Evolutionary conservation across 176 grass and related monocot genomes (phyloP).

Genomic region (Cenchrus fungigraminus): DNA sequence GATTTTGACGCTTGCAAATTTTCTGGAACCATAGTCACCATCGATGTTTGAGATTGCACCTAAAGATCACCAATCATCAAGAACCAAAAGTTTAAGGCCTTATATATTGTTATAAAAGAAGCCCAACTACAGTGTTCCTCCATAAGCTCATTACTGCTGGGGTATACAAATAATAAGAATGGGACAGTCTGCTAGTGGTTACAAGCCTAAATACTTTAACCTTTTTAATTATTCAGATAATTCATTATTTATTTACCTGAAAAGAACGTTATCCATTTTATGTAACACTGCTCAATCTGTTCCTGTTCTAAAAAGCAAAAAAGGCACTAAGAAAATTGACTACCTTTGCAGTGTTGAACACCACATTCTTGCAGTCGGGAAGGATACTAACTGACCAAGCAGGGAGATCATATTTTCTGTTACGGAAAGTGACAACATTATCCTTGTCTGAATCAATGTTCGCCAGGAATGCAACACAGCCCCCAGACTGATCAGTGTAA

Average conservation of each 20-base stretch:
- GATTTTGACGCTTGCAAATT: slow-evolving; percentile 53
- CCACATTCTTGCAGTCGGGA: slow-evolving; percentile 94
- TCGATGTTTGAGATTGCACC: slow-evolving; percentile 72
- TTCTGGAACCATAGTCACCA: slow-evolving; percentile 77
- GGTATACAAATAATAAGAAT: not conserved
- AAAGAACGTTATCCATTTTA: slow-evolving; percentile 9
- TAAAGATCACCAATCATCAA: slow-evolving; percentile 42
- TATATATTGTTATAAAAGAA: not conserved
- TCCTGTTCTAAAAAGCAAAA: slow-evolving; percentile 9
- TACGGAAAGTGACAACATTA: slow-evolving; percentile 67
- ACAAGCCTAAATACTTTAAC: not conserved
- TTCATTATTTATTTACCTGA: slow-evolving; percentile 27
- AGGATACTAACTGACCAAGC: slow-evolving; percentile 98
- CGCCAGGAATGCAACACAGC: slow-evolving; percentile 85
- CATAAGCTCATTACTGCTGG: not conserved
- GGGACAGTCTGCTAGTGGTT: slow-evolving; percentile 15
- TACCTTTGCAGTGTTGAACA: slow-evolving; percentile 97
- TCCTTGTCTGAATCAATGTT: slow-evolving; percentile 81
- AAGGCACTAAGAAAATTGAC: not conserved
- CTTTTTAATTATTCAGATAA: slow-evolving; percentile 12
- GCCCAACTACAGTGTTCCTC: not conserved
- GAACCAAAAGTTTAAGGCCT: not conserved
- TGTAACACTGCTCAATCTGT: slow-evolving; percentile 1
- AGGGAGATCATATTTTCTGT: slow-evolving; percentile 79
- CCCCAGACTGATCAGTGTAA: slow-evolving; percentile 79